These are phyloP conservation scores for Xylaria bambusicola DNA, from an alignment of 495 filamentous ascomycete species.

Conservation along the genomic window DNA sequence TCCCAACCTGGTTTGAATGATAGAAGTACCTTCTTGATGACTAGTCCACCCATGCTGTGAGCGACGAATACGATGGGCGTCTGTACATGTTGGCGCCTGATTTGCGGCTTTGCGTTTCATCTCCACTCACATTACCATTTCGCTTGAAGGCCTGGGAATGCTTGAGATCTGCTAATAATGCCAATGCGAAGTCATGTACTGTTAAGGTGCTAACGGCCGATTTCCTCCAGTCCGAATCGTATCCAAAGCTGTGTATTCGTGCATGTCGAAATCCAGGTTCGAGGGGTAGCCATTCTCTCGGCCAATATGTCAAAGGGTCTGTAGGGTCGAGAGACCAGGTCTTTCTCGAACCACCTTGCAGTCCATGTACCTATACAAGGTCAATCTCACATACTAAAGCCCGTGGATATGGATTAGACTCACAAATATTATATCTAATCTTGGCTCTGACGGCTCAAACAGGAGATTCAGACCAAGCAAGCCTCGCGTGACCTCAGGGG, in stretches of 20 bases:
- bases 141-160: slow-evolving; percentile 21
- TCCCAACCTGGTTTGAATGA: background rate
- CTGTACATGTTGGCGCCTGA: slow-evolving; percentile 7
- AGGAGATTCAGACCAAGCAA: slow-evolving; percentile 21
- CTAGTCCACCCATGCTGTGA: slow-evolving; percentile 38
- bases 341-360: slow-evolving; percentile 29
- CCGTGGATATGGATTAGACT: background rate
- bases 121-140: slow-evolving; percentile 24
- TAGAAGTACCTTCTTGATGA: slow-evolving; percentile 30
- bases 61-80: slow-evolving; percentile 33
- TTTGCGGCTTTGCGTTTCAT: background rate
- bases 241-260: slow-evolving; percentile 35
- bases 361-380: slow-evolving; percentile 26
- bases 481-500: slow-evolving; percentile 2
- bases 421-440: slow-evolving; percentile 30
- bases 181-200: slow-evolving; percentile 32
- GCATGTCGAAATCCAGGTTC: slow-evolving; percentile 30
- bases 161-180: slow-evolving; percentile 27
- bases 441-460: slow-evolving; percentile 24
- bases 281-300: slow-evolving; percentile 35
- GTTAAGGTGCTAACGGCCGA: slow-evolving; percentile 20
- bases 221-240: slow-evolving; percentile 31
- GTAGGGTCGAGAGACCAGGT: slow-evolving; percentile 27
- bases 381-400: background rate
- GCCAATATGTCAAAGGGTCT: slow-evolving; percentile 30